Base-by-base conservation (phyloP, 2,329 filamentous ascomycete genomes). In the Colletotrichum acutatum region DNA sequence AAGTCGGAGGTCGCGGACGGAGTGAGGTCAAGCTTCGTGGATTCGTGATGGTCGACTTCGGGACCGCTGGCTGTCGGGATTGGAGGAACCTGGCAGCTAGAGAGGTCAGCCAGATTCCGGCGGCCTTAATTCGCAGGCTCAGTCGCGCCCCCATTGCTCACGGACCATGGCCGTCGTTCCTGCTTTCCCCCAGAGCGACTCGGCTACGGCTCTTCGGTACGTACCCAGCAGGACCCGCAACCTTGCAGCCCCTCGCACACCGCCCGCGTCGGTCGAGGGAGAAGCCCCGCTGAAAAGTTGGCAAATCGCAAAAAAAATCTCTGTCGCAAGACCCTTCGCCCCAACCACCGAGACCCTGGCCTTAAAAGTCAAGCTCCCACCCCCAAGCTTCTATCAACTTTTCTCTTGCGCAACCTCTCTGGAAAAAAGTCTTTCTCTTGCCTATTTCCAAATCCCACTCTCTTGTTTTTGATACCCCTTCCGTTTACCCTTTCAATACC, bases 231-330 rank as follows among this genome's bases (percentile, higher is more conserved):
- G n/a, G 49, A 8, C 68, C 53, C 34, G 46, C 58, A 14, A 8
- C 22, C 53, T 22, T 56, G 69, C 37, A 57, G 16, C 56, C 60
- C 56, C 49, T 61, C 59, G 64, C 72, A 73, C 72, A 74, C 72
- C 72, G 72, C 72, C 72, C 69, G 64, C 52, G 28, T 37, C 68
- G 19, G 37, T 62, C 26, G 52, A 62, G 68, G 58, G 54, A 66
- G 42, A 30, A 4, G 67, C 71, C 67, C 72, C 70, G 63, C 72
- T 69, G 28, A 74, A 74, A 72, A 66, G 56, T 64, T 68, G 72
- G 71, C 66, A 75, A 71, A 68, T 66, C 70, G 61, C 65, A 64
- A 74, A 64, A 68, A 74, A 75, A 72, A 74, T 66, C 57, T 71
- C 63, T 71, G 57, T 70, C 63, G 57, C 65, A 74, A 52, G 72